phyloP scores from a whole-genome alignment of 371 early-diverging fungal species.

The Apophysomyces ossiformis region DNA sequence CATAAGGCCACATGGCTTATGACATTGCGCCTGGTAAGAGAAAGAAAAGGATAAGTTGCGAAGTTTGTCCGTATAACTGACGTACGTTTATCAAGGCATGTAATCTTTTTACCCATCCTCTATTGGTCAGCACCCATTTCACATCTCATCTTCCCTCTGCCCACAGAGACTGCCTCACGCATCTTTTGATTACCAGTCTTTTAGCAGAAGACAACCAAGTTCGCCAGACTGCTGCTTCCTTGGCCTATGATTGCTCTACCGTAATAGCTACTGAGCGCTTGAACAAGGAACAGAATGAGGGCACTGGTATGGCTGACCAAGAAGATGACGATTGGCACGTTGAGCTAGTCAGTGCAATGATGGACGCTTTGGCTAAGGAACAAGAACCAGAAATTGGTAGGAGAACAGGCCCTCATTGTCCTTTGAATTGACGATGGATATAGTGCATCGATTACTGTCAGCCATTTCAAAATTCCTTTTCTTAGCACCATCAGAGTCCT shows the following conservation, averaged over 20 bases:
- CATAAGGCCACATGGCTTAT: constrained; percentile 51
- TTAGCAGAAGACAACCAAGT: constrained; percentile 60
- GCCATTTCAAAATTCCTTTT: constrained; percentile 47
- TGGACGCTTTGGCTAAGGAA: constrained; percentile 64
- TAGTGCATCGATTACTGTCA: constrained; percentile 50
- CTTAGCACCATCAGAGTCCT: constrained; percentile 39
- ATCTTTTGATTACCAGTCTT: constrained; percentile 62
- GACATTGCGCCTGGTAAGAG: constrained; percentile 56
- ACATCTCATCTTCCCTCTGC: constrained; percentile 50
- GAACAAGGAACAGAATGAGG: constrained; percentile 37
- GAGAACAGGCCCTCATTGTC: not conserved
- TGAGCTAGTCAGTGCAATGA: constrained; percentile 67
- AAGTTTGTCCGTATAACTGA: too few species aligned
- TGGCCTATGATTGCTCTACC: constrained; percentile 70
- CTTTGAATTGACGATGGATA: not conserved
- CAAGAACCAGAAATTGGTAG: constrained; percentile 51
- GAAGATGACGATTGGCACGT: constrained; percentile 74
- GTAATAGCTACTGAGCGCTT: constrained; percentile 50
- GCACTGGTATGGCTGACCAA: constrained; percentile 45
- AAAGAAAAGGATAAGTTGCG: too few species aligned
- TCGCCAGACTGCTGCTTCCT: constrained; percentile 67
- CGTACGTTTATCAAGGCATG: constrained; percentile 43
- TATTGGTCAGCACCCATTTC: constrained; percentile 50
- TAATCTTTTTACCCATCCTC: constrained; percentile 59
- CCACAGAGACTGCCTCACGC: constrained; percentile 59